Evolutionary conservation across 495 filamentous ascomycete genomes (phyloP), one percentile per base, ranked within the genome.

Genomic region (Aspergillus homomorphus): DNA sequence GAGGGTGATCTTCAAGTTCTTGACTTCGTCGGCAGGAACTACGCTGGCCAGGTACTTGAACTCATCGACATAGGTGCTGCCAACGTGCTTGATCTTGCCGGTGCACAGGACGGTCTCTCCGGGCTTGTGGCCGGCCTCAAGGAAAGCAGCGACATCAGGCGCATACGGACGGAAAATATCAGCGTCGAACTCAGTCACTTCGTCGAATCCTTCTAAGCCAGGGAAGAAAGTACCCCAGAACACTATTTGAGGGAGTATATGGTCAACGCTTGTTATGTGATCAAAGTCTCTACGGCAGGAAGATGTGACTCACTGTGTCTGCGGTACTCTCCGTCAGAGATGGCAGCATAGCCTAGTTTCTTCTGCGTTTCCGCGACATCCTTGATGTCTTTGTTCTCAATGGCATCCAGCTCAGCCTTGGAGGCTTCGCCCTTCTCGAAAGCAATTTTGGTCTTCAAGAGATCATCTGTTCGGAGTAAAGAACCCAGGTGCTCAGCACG

Each of bases 401-500:
- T 66, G 5, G 61, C 67, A 6, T 53, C 64, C 23, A 85, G 65
- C 51, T 79, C 69, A 10, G 72, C 54, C 56, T 74, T 54, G 22
- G 69, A 51, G 19, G 66, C 64, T 63, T 76, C 69, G 19, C 77
- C 77, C 45, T 78, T 70, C 60, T 89, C 86, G 22, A 81, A 71
- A 26, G 76, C 78, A 22, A 82, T 70, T 58, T 87, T 85, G 61
- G 79, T 82, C n/a, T 83, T 76, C 49, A 92, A 80, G 4, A 94
- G 82, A 24, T 81, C 66, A 44, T 89, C 71, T 43, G 90, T 89
- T 18, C 90, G 85, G 20, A 92, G 83, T 20, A 94, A 83, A 26
- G 89, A 92, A 62, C 90, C 90, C 61, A 96, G 75, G 65, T 93
- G 89, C 78, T 93, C 90, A 48, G 89, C 90, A 60, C 89, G 83